Percentiles rank a stretch among this genome's conserved stretches.
Conservation (phyloP, 768 basidiomycete species). For the Leccinum longicurvipes region DNA sequence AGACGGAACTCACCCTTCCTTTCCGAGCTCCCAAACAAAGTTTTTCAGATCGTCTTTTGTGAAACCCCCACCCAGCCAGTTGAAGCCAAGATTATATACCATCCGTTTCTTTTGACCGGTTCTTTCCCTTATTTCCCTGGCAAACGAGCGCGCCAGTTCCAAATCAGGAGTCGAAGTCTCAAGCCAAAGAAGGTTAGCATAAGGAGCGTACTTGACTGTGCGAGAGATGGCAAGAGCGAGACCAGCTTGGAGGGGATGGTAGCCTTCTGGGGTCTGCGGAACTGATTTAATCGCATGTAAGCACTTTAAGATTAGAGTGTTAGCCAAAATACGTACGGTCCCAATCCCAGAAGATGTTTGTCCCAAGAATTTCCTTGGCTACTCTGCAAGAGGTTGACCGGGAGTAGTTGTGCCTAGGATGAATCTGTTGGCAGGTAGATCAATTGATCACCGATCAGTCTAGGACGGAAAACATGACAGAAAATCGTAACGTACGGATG, state of each 20-base stretch:
- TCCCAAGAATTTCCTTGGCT: constrained; percentile 65
- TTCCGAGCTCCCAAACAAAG: constrained; percentile 87
- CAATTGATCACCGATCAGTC: constrained; percentile 5
- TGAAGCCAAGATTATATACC: constrained; percentile 93
- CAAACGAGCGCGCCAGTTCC: constrained; percentile 73
- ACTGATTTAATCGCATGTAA: constrained; percentile 40
- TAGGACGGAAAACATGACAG: constrained; percentile 1
- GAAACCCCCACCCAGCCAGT: constrained; percentile 85
- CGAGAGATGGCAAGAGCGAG: constrained; percentile 81
- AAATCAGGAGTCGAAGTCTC: constrained; percentile 90
- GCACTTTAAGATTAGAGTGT: neutral
- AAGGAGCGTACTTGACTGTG: constrained; percentile 76
- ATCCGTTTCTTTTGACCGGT: constrained; percentile 69
- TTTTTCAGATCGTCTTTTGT: constrained; percentile 71
- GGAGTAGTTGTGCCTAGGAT: constrained; percentile 59
- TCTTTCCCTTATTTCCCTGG: constrained; percentile 66
- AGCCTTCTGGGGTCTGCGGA: constrained; percentile 87
- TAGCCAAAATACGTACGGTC: constrained; percentile 54
- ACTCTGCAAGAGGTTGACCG: constrained; percentile 62
- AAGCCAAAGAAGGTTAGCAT: constrained; percentile 89
- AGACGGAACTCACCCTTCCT: constrained; percentile 61
- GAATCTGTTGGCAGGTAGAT: constrained; percentile 40
- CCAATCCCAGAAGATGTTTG: constrained; percentile 83
- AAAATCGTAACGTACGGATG: constrained; percentile 46
- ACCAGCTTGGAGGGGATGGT: constrained; percentile 83